Base-by-base conservation (phyloP, 2,329 filamentous ascomycete genomes). In the Coleophoma eucalyptorum region DNA sequence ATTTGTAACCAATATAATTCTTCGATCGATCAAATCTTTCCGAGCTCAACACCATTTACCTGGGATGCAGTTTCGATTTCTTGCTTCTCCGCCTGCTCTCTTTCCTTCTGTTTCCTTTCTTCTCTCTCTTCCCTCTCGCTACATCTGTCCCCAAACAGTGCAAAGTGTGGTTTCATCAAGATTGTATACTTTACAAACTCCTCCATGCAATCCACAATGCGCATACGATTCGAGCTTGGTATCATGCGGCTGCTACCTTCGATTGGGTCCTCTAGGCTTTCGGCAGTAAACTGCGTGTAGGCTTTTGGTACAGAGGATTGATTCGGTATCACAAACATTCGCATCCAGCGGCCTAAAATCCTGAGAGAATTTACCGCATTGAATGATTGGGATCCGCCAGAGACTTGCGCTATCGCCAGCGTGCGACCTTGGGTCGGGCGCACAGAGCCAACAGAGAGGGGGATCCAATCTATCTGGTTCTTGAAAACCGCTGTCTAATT, bases 401-500 rank as follows among this genome's bases (percentile, higher is more conserved):
- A 79, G 0, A 87, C 81, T 62, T 86, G 80, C 0, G 80, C 78
- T 18, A 87, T 73, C 1, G 78, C 77, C 1, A 87, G 69, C 0
- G 83, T 87, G 1, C 83, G 74, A 34, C 83, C 83, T 67, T 87
- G 83, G 0, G 84, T 87, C 0, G 82, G 84, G 0, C 83, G 78
- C 0, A 87, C 77, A 8, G 78, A 79, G 21, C 83, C 83, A 0
- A 78, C 78, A 2, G 71, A 76, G 0, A 87, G 69, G 0, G 83
- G 83, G 38, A 87, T 83, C 84, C 84, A 87, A 64, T 87, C 84
- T 43, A 87, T 86, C 56, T 87, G 83, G 56, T 84, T 84, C 56
- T 87, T 87, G 72, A 87, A 87, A 0, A 86, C 78, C 3, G 76
- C 81, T 0, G 83, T 86, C 72, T 86, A 57, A 55, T 81, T 85